Evolutionary conservation across 352 stramenopile species (phyloP).

Genomic region (Pilasporangium apinafurcum): DNA sequence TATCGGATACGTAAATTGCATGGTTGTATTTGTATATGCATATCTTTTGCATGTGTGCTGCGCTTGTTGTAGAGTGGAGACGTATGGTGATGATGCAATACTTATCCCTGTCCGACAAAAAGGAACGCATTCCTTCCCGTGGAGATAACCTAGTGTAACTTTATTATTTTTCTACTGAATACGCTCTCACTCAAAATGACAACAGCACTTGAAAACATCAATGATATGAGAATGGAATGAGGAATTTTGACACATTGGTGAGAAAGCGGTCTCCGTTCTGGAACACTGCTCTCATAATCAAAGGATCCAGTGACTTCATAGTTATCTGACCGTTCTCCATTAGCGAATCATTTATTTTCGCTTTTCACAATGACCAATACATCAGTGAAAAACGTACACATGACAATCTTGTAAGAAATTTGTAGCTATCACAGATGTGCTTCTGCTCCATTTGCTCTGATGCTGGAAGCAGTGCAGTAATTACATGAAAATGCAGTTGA

Average conservation of each 20-base stretch:
- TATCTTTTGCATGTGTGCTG: constrained; percentile 3
- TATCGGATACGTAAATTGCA: not conserved
- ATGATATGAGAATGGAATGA: constrained; percentile 53
- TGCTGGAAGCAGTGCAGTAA: too few relatives aligned
- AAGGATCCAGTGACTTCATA: constrained; percentile 87
- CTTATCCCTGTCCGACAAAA: constrained; percentile 87
- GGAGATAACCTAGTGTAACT: constrained; percentile 89
- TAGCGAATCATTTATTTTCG: too few relatives aligned
- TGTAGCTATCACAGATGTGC: too few relatives aligned
- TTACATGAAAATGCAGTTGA: too few relatives aligned
- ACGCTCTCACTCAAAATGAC: constrained; percentile 18
- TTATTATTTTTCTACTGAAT: constrained; percentile 80
- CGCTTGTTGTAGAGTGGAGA: constrained; percentile 9
- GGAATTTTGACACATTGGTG: constrained; percentile 58
- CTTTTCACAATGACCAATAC: too few relatives aligned
- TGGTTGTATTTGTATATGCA: constrained; percentile 2
- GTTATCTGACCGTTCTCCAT: constrained; percentile 78
- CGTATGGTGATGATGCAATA: constrained; percentile 77
- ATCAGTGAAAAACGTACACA: too few relatives aligned
- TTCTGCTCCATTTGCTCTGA: too few relatives aligned
- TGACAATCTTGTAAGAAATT: too few relatives aligned
- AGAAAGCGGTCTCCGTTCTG: constrained; percentile 70
- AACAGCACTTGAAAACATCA: not conserved
- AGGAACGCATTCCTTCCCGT: constrained; percentile 79
- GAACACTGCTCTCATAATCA: constrained; percentile 63